Base-by-base conservation (phyloP, 2,329 filamentous ascomycete species). In the Aspergillus sp. region DNA sequence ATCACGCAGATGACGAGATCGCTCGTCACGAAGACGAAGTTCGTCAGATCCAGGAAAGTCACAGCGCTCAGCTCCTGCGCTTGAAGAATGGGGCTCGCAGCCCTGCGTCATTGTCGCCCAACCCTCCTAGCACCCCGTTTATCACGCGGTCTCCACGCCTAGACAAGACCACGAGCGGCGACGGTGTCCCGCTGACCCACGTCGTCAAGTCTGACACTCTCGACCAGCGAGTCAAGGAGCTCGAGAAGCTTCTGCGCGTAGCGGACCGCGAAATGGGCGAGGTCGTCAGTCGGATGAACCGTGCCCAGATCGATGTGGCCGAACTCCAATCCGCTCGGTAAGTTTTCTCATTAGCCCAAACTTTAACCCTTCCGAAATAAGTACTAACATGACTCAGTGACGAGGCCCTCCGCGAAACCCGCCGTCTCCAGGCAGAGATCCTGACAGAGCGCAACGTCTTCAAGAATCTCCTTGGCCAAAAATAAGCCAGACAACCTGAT, bases 11-110 rank as follows among this genome's bases (percentile, higher is more conserved):
- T 71, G 92, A 93, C 48, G 87, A 88, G 39, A 85, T 98, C 56
- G 79, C 85, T 43, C 87, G 86, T 48, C 92, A 97, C 69, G 95
- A 98, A 72, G 91, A 95, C 38, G 92, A 97, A 74, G 83, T 96
- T 38, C 79, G 84, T 17, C 80, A 83, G 20, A 78, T 98, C 54
- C 88, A 89, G 64, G 91, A 96, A 55, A 89, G 85, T 58, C 87
- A 95, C 68, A 91, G 85, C 69, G 80, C 81, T 17, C 89, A 95
- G 67, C 83, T 98, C 32, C 86, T 87, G 63, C 89, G 93, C 13
- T 84, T 91, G 68, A 87, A 87, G 71, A 72, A 72, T 55, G 74
- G 77, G 32, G 64, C 74, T 77, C 83, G 71, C 64, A 79, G 74
- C 59, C 75, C 78, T 53, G 58, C 76, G 62, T 34, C 73, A 60